Base-by-base conservation (phyloP, 1,139 yeast species). In the Taiozyma sp. region DNA sequence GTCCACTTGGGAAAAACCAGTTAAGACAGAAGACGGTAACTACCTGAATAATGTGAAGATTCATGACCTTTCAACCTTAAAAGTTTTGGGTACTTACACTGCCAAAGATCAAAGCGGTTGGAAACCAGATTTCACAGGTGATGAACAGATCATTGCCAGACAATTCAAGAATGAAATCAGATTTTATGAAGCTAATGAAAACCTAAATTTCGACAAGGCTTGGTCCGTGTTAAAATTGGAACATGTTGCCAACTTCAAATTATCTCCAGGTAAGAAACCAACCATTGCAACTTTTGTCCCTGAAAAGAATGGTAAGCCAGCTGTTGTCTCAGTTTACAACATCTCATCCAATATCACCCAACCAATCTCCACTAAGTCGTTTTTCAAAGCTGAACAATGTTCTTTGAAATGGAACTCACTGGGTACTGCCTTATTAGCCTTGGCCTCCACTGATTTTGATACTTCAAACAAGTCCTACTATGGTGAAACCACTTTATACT, bases 391-490 rank as follows among this genome's bases (percentile, higher is more conserved):
- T 45, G 99, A 95, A 67, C 82, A 87, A 62, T 95, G 97, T 69
- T 86, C 81, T 61, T 80, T 93, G 74, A 86, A 83, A 68, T 95
- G 99, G 99, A 95, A 95, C 70, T 79, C 84, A 44, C 78, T 91
- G 58, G 99, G 99, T 51, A 95, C 98, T 56, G 96, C 98, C 12
- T 77, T 93, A 59, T 75, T 95, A 65, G 97, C 96, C 51, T 79
- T 92, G 63, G 96, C 97, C 10, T 87, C 96, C 49, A 93, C 98
- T 28, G 99, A 93, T 70, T 96, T 93, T 61, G 99, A 95, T 71
- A 80, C 95, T 45, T 80, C 96, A 28, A 96, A 96, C 69, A 85
- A 93, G 74, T 87, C 96, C 3, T 95, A 95, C 73, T 95, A 95
- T 67, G 99, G 99, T 57, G 98, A 95, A 74, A 89, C 96, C 50